phyloP scores from a whole-genome alignment of 2,329 filamentous ascomycete species.

The Aureobasidium melanogenum region DNA sequence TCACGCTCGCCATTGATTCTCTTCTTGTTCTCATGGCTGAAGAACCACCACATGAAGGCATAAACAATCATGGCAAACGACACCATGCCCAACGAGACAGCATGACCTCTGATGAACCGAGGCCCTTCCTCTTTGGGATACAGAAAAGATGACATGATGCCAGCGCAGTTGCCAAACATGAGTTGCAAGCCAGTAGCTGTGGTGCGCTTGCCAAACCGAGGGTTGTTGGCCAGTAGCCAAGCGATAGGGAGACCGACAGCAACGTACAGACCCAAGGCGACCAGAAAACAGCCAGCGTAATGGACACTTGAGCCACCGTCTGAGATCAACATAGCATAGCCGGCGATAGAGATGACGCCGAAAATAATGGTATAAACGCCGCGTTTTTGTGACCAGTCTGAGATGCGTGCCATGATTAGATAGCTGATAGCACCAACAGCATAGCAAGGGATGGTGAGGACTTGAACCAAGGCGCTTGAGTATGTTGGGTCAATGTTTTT shows the following conservation, averaged over 20 bases:
- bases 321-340: slow-evolving; percentile 51
- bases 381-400: slow-evolving; percentile 58
- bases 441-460: slow-evolving; percentile 72
- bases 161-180: slow-evolving; percentile 59
- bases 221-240: slow-evolving; percentile 58
- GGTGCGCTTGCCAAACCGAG: slow-evolving; percentile 67
- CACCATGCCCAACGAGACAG: slow-evolving; percentile 43
- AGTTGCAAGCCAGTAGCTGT: slow-evolving; percentile 64
- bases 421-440: slow-evolving; percentile 62
- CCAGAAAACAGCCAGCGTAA: slow-evolving; percentile 70
- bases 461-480: slow-evolving; percentile 52
- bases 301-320: slow-evolving; percentile 52
- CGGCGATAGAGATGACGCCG: slow-evolving; percentile 48
- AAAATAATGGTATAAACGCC: slow-evolving; percentile 57
- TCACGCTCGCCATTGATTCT: slow-evolving; percentile 34
- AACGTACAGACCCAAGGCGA: slow-evolving; percentile 63
- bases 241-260: slow-evolving; percentile 47
- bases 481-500: slow-evolving; percentile 57
- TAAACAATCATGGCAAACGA: slow-evolving; percentile 32
- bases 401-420: slow-evolving; percentile 55
- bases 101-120: slow-evolving; percentile 43
- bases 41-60: slow-evolving; percentile 30
- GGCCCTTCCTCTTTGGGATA: slow-evolving; percentile 39
- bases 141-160: slow-evolving; percentile 52
- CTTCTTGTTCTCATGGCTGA: slow-evolving; percentile 29